These are phyloP conservation scores for Madurella mycetomatis DNA, from an alignment of 2,329 filamentous ascomycete genomes.

Conservation along the genomic window DNA sequence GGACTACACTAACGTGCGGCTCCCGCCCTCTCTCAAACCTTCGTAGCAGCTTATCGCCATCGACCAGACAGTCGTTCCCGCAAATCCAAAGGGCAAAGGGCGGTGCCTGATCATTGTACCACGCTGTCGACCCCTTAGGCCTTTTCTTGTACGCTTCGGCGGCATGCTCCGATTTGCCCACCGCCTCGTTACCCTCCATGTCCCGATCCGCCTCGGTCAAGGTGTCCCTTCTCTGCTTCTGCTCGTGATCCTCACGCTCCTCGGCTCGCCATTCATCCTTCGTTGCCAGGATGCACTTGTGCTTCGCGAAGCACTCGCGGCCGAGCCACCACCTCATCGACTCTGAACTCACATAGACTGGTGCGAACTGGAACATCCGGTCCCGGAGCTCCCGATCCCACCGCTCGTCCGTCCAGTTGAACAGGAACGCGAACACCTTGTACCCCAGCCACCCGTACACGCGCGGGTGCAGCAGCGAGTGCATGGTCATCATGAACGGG, in stretches of 20 bases:
- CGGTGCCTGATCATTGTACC: conserved; percentile 76
- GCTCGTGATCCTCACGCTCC: conserved; percentile 54
- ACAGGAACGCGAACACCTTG: conserved; percentile 82
- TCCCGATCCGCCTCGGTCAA: conserved; percentile 35
- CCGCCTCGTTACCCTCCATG: conserved; percentile 19
- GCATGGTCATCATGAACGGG: conserved; percentile 86
- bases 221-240: conserved; percentile 24
- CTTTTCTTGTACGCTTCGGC: conserved; percentile 35
- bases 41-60: conserved; percentile 68
- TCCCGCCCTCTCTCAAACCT: conserved; percentile 74
- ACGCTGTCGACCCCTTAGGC: conserved; percentile 56
- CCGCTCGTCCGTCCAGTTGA: conserved; percentile 77
- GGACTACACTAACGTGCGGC: conserved; percentile 74
- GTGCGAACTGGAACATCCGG: conserved; percentile 87
- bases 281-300: conserved; percentile 83
- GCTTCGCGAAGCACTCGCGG: conserved; percentile 69
- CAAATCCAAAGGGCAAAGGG: conserved; percentile 87
- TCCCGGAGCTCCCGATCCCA: conserved; percentile 79
- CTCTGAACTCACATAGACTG: conserved; percentile 84
- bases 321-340: conserved; percentile 96
- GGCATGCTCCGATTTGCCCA: conserved; percentile 22
- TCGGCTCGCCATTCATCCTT: conserved; percentile 62
- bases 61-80: conserved; percentile 78
- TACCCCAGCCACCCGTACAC: conserved; percentile 83
- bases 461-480: conserved; percentile 57